A percentile compares a stretch with the other conserved stretches of the same genome.
Evolutionary conservation across 805 yeast species (phyloP).

Genomic region (Sugiyamaella lignohabitans): DNA sequence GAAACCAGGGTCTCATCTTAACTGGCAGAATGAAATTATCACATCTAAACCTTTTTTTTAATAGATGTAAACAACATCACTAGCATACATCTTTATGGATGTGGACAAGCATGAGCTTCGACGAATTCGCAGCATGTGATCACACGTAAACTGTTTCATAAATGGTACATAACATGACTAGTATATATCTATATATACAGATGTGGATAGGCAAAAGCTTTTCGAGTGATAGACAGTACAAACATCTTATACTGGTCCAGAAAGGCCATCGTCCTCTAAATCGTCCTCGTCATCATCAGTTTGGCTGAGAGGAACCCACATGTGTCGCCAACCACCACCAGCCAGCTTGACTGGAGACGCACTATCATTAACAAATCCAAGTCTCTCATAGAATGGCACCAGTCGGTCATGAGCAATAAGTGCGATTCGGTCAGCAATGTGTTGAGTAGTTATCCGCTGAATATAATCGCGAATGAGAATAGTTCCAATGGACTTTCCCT

Average conservation of each 20-base stretch:
- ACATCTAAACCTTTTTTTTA: too few species aligned
- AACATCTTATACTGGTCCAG: background rate
- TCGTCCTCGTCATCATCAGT: constrained; percentile 19
- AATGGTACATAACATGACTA: too few species aligned
- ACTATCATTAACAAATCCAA: constrained; percentile 69
- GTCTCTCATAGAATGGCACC: constrained; percentile 68
- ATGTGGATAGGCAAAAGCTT: too few species aligned
- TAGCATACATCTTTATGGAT: too few species aligned
- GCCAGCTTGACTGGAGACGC: constrained; percentile 18
- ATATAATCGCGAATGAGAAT: constrained; percentile 80
- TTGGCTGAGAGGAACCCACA: constrained; percentile 17
- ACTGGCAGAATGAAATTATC: too few species aligned
- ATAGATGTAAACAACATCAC: too few species aligned
- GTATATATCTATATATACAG: too few species aligned
- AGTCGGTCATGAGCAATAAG: constrained; percentile 66
- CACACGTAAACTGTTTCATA: too few species aligned
- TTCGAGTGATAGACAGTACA: background rate
- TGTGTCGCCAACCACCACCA: constrained; percentile 23
- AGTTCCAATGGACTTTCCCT: constrained; percentile 77
- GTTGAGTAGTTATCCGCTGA: constrained; percentile 83
- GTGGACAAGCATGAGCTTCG: too few species aligned
- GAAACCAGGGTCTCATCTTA: background rate
- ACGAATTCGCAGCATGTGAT: too few species aligned
- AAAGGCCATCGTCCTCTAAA: background rate
- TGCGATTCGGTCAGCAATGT: constrained; percentile 70